Conservation (phyloP, 768 basidiomycete genomes). For the Flagelloscypha sp. region DNA sequence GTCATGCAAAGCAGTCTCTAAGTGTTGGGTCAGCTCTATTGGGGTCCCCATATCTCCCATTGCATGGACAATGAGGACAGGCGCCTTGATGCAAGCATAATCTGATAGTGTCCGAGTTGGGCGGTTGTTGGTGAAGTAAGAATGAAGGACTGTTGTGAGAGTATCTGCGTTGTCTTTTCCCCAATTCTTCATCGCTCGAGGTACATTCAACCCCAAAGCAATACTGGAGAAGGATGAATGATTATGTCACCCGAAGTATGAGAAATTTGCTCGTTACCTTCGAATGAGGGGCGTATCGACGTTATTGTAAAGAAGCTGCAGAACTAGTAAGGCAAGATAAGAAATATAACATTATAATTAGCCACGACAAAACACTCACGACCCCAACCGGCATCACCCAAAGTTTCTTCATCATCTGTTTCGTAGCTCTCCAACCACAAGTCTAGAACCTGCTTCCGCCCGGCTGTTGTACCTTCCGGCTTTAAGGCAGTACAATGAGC, state of each 20-base stretch:
- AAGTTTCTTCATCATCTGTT: conserved; percentile 15
- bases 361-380: no score
- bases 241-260: not conserved
- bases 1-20: conserved; percentile 15
- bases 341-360: no score
- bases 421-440: conserved; percentile 20
- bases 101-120: conserved; percentile 14
- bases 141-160: conserved; percentile 23
- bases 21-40: conserved; percentile 17
- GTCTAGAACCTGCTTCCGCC: conserved; percentile 27
- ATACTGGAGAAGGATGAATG: not conserved
- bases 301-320: conserved; percentile 11
- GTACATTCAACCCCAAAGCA: conserved; percentile 4
- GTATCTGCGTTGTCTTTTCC: conserved; percentile 18
- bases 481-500: conserved; percentile 6
- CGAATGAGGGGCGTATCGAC: conserved; percentile 8
- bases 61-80: conserved; percentile 26
- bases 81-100: conserved; percentile 21
- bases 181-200: conserved; percentile 19
- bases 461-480: conserved; percentile 24
- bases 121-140: conserved; percentile 21
- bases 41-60: conserved; percentile 27
- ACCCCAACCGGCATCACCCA: conserved; percentile 21
- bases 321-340: no score
- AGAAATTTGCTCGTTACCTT: not conserved